These are phyloP conservation scores for Sedum album DNA, from an alignment of 164 flowering plant species.

Conservation along the genomic window DNA sequence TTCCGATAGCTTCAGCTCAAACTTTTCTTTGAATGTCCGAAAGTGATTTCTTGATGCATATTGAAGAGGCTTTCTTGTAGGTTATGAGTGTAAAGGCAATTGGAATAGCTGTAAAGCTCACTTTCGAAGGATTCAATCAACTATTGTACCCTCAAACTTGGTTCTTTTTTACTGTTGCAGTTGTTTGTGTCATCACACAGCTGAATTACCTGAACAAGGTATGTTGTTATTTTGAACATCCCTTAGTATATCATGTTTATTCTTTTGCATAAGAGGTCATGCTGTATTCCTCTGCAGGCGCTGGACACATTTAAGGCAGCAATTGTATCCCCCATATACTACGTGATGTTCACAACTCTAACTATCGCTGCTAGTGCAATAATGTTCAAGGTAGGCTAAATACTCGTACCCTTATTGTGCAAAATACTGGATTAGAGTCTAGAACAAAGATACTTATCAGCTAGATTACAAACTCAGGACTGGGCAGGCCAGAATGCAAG, in stretches of 20 bases:
- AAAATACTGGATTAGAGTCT: not conserved
- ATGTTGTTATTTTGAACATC: not conserved
- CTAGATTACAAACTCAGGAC: slow-evolving; percentile 41
- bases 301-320: slow-evolving; percentile 87
- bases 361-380: slow-evolving; percentile 84
- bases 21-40: not conserved
- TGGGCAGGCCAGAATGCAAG: slow-evolving; percentile 77
- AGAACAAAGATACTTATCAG: not conserved
- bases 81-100: slow-evolving; percentile 83
- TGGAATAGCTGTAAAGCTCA: slow-evolving; percentile 76
- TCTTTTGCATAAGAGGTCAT: not conserved
- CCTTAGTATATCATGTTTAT: not conserved
- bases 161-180: slow-evolving; percentile 64
- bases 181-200: slow-evolving; percentile 58
- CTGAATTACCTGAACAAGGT: slow-evolving; percentile 78
- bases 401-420: not conserved
- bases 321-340: slow-evolving; percentile 89
- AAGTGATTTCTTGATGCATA: not conserved
- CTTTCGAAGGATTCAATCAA: slow-evolving; percentile 70
- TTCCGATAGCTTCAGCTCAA: not conserved
- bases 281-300: slow-evolving; percentile 39
- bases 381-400: slow-evolving; percentile 73
- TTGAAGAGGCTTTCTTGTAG: slow-evolving; percentile 25
- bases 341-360: slow-evolving; percentile 90
- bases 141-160: slow-evolving; percentile 72